These are phyloP conservation scores for Arthrobotrys megalospora DNA, from an alignment of 2,329 filamentous ascomycete genomes.

Conservation along the genomic window DNA sequence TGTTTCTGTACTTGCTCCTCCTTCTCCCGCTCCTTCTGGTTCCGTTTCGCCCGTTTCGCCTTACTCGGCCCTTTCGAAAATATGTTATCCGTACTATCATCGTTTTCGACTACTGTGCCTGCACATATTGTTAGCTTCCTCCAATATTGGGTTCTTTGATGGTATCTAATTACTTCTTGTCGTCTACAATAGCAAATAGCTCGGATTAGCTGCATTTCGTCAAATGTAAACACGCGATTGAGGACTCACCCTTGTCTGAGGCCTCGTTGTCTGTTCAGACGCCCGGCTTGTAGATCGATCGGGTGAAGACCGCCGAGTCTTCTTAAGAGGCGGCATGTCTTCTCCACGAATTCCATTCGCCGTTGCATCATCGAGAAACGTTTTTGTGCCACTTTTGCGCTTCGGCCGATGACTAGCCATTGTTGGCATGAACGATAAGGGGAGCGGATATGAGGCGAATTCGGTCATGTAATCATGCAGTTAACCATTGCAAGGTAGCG, in stretches of 20 bases:
- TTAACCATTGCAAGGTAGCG: constrained; percentile 42
- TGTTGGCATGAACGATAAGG: constrained; percentile 56
- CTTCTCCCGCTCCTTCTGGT: constrained; percentile 31
- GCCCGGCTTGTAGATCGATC: constrained; percentile 3
- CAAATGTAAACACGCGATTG: constrained; percentile 8
- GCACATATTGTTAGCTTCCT: constrained; percentile 5
- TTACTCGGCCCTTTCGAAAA: constrained; percentile 57
- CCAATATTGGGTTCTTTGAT: not conserved
- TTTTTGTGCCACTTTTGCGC: constrained; percentile 53
- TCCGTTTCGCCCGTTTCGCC: constrained; percentile 51
- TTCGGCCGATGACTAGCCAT: constrained; percentile 61
- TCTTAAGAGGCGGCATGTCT: constrained; percentile 57
- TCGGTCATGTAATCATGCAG: constrained; percentile 59
- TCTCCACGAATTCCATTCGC: constrained; percentile 34
- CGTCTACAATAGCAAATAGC: constrained; percentile 8
- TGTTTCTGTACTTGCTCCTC: constrained; percentile 23
- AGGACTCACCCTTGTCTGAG: constrained; percentile 37
- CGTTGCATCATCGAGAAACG: constrained; percentile 37
- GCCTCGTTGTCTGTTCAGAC: constrained; percentile 1
- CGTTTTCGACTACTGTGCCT: constrained; percentile 43
- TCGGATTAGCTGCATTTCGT: constrained; percentile 33
- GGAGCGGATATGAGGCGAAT: constrained; percentile 54
- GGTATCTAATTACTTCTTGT: constrained; percentile 40
- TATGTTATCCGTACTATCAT: constrained; percentile 35
- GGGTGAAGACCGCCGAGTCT: constrained; percentile 51